A percentile compares a stretch with the other conserved stretches of the same genome.
Evolutionary conservation across 495 filamentous ascomycete genomes (phyloP).

Genomic region (Corynascus novoguineensis): DNA sequence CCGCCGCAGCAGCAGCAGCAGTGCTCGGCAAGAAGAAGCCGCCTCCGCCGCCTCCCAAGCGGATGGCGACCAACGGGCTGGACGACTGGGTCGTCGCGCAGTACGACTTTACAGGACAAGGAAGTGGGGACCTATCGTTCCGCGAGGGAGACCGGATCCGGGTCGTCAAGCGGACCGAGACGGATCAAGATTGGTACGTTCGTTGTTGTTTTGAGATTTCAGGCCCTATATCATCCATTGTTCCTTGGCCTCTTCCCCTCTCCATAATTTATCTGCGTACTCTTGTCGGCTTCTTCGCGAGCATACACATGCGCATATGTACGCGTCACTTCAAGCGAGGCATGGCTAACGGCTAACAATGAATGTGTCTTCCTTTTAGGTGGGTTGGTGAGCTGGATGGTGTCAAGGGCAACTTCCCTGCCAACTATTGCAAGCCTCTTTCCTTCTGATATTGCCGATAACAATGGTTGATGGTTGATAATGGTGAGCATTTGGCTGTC

Average conservation of each 20-base stretch:
- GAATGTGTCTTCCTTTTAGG: background rate
- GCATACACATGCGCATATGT: too few species aligned
- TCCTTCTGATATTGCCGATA: too few species aligned
- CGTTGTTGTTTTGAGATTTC: background rate
- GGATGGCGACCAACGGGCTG: conserved; percentile 36
- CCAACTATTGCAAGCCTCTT: conserved; percentile 69
- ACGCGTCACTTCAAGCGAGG: too few species aligned
- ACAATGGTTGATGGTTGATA: too few species aligned
- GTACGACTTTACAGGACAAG: conserved; percentile 73
- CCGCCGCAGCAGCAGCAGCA: background rate
- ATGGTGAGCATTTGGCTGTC: too few species aligned
- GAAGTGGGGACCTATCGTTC: conserved; percentile 71
- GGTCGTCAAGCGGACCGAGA: conserved; percentile 77
- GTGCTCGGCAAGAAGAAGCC: conserved; percentile 37
- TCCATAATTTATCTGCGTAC: too few species aligned
- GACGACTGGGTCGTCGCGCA: conserved; percentile 70
- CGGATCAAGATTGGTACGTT: conserved; percentile 72
- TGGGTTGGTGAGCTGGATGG: conserved; percentile 87
- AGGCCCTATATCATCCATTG: background rate
- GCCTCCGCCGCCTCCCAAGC: conserved; percentile 66
- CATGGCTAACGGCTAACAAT: too few species aligned
- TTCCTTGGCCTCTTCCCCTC: background rate
- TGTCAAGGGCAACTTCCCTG: conserved; percentile 72
- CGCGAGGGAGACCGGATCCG: conserved; percentile 78
- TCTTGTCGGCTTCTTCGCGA: too few species aligned